Conservation (phyloP, 1,139 yeast genomes). For the Groenewaldozyma sp. region DNA sequence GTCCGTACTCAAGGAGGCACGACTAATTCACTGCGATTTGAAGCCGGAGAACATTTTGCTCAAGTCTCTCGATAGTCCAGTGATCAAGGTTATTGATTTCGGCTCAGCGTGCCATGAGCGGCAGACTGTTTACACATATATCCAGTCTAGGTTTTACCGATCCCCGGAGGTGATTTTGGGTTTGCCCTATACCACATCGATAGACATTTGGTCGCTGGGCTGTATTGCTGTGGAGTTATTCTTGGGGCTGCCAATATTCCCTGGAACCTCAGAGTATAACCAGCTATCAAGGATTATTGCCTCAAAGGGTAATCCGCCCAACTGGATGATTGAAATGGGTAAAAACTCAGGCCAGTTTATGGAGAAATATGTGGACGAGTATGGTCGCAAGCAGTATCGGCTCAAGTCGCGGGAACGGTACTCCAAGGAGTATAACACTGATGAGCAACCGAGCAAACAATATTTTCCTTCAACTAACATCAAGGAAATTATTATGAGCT, state of each 20-base stretch:
- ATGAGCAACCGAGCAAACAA: conserved; percentile 75
- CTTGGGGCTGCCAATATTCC: conserved; percentile 87
- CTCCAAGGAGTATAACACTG: conserved; percentile 42
- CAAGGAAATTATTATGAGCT: conserved; percentile 67
- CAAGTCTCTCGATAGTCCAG: conserved; percentile 75
- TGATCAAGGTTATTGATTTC: conserved; percentile 88
- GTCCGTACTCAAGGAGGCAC: conserved; percentile 69
- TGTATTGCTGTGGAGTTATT: conserved; percentile 93
- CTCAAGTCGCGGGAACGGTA: conserved; percentile 54
- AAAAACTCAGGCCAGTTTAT: conserved; percentile 69
- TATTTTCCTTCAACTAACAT: conserved; percentile 71
- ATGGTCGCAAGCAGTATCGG: conserved; percentile 34
- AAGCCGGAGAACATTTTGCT: conserved; percentile 92
- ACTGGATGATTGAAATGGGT: conserved; percentile 97
- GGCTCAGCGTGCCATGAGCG: conserved; percentile 94
- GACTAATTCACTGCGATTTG: conserved; percentile 89
- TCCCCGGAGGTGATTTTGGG: conserved; percentile 95
- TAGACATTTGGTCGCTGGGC: conserved; percentile 98
- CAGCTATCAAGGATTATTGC: conserved; percentile 77
- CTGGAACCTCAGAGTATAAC: conserved; percentile 91
- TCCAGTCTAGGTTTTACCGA: conserved; percentile 90
- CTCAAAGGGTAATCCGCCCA: conserved; percentile 80
- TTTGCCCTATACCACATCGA: conserved; percentile 74
- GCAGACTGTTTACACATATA: conserved; percentile 84
- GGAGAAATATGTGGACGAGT: conserved; percentile 33